Conservation (phyloP, 768 basidiomycete species). For the Auriscalpium orientale region DNA sequence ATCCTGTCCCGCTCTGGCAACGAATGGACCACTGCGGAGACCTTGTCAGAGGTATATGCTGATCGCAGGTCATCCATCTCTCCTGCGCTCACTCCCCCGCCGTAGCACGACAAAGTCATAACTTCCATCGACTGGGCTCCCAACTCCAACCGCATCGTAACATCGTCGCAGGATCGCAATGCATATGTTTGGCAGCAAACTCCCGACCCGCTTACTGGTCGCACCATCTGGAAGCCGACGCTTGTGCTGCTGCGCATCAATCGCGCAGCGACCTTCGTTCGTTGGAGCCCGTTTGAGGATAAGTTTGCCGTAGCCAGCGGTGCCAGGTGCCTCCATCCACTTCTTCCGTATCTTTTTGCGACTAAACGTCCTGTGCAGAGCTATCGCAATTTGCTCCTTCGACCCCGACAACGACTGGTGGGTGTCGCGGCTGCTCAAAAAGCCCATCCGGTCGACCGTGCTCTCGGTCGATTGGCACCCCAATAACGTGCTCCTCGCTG, state of each 20-base stretch:
- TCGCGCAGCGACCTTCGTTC: slow-evolving; percentile 88
- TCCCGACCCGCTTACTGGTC: slow-evolving; percentile 64
- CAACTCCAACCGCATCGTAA: slow-evolving; percentile 93
- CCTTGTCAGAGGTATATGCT: slow-evolving; percentile 69
- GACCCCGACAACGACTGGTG: slow-evolving; percentile 99
- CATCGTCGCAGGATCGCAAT: slow-evolving; percentile 97
- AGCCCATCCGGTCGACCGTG: slow-evolving; percentile 93
- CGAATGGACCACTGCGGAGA: slow-evolving; percentile 67
- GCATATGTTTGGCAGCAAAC: slow-evolving; percentile 96
- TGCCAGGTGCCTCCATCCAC: slow-evolving; percentile 55
- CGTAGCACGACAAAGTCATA: slow-evolving; percentile 93
- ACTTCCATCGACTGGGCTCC: slow-evolving; percentile 99
- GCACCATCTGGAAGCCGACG: slow-evolving; percentile 84
- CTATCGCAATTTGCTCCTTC: slow-evolving; percentile 94
- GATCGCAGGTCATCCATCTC: not conserved
- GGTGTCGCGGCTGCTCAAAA: slow-evolving; percentile 95
- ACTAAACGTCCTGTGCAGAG: slow-evolving; percentile 34
- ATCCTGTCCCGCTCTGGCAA: slow-evolving; percentile 63
- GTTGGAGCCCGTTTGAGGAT: slow-evolving; percentile 96
- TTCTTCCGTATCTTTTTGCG: not conserved
- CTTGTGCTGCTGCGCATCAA: slow-evolving; percentile 94
- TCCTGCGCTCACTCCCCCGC: not conserved
- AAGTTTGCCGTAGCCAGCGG: slow-evolving; percentile 99
- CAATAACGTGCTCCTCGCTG: slow-evolving; percentile 94
- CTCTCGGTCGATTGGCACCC: slow-evolving; percentile 97